Evolutionary conservation across 371 early-diverging fungal species (phyloP).

Genomic region (Apophysomyces elegans): DNA sequence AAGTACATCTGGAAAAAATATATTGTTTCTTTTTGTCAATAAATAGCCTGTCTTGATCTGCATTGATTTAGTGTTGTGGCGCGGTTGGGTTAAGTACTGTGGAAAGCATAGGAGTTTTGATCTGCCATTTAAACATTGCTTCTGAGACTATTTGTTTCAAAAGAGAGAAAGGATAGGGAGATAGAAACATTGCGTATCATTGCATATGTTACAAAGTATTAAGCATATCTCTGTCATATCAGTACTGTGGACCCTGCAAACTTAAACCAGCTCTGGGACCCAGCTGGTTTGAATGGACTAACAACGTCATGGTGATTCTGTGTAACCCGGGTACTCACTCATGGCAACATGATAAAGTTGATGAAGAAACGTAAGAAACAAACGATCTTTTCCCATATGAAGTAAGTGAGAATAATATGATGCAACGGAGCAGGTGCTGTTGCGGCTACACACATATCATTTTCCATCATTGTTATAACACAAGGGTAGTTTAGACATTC

Average conservation of each 20-base stretch:
- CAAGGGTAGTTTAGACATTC: not conserved
- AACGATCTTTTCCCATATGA: conserved; percentile 3
- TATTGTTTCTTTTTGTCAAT: not conserved
- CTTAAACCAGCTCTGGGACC: conserved; percentile 8
- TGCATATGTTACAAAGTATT: too few species aligned
- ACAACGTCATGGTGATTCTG: conserved; percentile 4
- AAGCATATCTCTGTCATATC: not conserved
- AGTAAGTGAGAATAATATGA: not conserved
- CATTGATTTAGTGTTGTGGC: too few species aligned
- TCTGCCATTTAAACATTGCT: too few species aligned
- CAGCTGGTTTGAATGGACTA: not conserved
- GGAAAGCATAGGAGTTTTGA: too few species aligned
- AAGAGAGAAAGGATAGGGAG: too few species aligned
- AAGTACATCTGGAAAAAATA: conserved; percentile 8
- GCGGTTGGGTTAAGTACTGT: too few species aligned
- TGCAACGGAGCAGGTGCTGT: not conserved
- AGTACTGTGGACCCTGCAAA: conserved; percentile 6
- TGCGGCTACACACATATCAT: not conserved
- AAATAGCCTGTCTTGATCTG: not conserved
- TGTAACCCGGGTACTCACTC: not conserved
- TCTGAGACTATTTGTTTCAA: too few species aligned
- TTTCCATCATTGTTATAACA: not conserved
- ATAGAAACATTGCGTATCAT: too few species aligned
- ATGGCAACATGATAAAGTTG: conserved; percentile 4
- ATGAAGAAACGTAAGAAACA: conserved; percentile 9